These are phyloP conservation scores for Ceratobasidium sp. DNA, from an alignment of 1,284 basidiomycete genomes.

Conservation along the genomic window DNA sequence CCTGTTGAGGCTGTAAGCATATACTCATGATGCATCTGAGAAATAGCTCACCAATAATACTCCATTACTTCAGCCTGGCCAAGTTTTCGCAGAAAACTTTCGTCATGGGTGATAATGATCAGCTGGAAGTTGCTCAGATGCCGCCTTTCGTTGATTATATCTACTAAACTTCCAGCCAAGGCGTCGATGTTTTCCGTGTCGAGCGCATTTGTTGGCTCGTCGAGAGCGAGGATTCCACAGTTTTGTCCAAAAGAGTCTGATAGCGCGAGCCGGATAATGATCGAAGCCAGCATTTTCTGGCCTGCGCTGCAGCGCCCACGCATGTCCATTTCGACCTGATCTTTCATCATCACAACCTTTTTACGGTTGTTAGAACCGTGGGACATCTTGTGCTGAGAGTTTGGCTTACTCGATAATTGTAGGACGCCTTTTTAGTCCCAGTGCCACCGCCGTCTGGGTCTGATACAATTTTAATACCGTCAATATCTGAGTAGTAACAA, in stretches of 20 bases:
- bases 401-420: constrained; percentile 90
- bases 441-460: constrained; percentile 80
- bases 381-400: constrained; percentile 4
- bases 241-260: constrained; percentile 98
- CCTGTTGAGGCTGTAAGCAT: constrained; percentile 42
- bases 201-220: constrained; percentile 98
- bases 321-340: constrained; percentile 99
- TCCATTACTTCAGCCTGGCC: constrained; percentile 89
- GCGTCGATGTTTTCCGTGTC: constrained; percentile 98
- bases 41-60: constrained; percentile 77
- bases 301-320: constrained; percentile 97
- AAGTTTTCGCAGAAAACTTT: constrained; percentile 82
- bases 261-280: constrained; percentile 96
- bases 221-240: constrained; percentile 95
- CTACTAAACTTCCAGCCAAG: constrained; percentile 87
- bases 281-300: constrained; percentile 99
- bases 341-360: constrained; percentile 97
- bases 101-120: constrained; percentile 97
- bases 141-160: constrained; percentile 92
- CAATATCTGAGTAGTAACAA: constrained; percentile 73
- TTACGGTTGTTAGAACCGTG: constrained; percentile 34
- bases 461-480: constrained; percentile 94
- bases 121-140: constrained; percentile 94
- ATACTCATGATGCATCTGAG: not conserved
- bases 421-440: constrained; percentile 81